These are phyloP conservation scores for Pyrenochaeta sp. DNA, from an alignment of 2,329 filamentous ascomycete species.

Conservation along the genomic window DNA sequence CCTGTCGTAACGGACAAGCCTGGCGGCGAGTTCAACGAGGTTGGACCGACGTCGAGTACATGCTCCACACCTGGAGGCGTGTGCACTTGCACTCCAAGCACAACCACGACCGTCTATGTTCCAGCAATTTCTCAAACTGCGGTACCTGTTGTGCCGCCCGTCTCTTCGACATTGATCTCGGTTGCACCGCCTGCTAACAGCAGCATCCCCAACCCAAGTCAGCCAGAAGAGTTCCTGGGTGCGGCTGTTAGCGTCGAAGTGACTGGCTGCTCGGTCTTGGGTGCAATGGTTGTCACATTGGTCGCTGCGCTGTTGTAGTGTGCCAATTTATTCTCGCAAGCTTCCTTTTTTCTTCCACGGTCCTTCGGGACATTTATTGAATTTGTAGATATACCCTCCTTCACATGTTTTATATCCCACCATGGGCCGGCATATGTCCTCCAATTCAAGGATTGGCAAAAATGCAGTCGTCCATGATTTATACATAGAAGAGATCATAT, in stretches of 20 bases:
- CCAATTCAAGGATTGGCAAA: constrained; percentile 5
- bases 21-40: constrained; percentile 18
- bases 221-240: constrained; percentile 33
- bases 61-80: constrained; percentile 11
- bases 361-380: neutral
- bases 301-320: constrained; percentile 33
- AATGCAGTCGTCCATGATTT: constrained; percentile 4
- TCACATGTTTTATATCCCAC: constrained; percentile 5
- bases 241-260: constrained; percentile 27
- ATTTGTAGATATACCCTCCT: constrained; percentile 26
- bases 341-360: constrained; percentile 10
- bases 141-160: constrained; percentile 11
- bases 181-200: constrained; percentile 33
- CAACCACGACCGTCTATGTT: constrained; percentile 38
- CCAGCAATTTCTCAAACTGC: constrained; percentile 18
- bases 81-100: constrained; percentile 28
- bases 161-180: constrained; percentile 2
- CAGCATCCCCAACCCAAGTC: constrained; percentile 24
- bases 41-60: constrained; percentile 12
- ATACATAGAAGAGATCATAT: constrained; percentile 11
- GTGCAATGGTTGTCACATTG: constrained; percentile 26
- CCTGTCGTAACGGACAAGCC: constrained; percentile 18
- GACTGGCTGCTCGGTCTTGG: constrained; percentile 28
- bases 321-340: constrained; percentile 9
- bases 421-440: neutral